Base-by-base conservation (phyloP, 2,329 filamentous ascomycete genomes). In the Aureobasidium sp. region DNA sequence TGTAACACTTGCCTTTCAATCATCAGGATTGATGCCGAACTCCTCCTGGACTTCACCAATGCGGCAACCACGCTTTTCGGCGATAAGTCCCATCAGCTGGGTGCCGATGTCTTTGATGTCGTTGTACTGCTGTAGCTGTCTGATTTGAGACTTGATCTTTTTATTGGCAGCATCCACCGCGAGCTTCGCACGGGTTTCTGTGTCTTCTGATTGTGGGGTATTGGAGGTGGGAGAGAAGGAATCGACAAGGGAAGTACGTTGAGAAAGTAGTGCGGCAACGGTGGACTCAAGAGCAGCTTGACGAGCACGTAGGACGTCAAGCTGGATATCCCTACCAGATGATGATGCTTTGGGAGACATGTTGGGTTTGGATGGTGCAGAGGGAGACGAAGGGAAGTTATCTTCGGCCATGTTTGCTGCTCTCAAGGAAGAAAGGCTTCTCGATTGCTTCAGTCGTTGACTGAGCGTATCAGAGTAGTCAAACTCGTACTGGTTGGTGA, bases 21-120 rank as follows among this genome's bases (percentile, higher is more conserved):
- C 77, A 53, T 74, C 72, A 21, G 70, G 66, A 11, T 69, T 73
- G 45, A 80, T 69, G 42, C 73, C 77, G 67, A 77, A 79, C 61
- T 79, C 77, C 60, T 76, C 74, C 68, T 78, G 77, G 13, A 81
- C 72, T 33, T 76, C 73, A 55, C 73, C 69, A 57, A 83, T 77
- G 60, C 82, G 75, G 46, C 82, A 77, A 9, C 84, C 84, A 43
- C 84, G 74, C 63, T 80, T 77, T 61, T 89, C 86, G 4, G 86
- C 86, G 69, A 89, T 82, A 66, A 89, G 71, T 0, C 84, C 84
- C 73, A 88, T 79, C 31, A 89, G 68, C 0, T 84, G 85, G 67
- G 84, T 80, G 0, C 82, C 86, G 8, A 87, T 75, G 69, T 89
- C 86, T 64, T 85, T 84, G 66, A 88, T 83, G 69, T 88, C 85